Conservation (phyloP, 2,329 filamentous ascomycete species). For the Diplocarpon rosae region DNA sequence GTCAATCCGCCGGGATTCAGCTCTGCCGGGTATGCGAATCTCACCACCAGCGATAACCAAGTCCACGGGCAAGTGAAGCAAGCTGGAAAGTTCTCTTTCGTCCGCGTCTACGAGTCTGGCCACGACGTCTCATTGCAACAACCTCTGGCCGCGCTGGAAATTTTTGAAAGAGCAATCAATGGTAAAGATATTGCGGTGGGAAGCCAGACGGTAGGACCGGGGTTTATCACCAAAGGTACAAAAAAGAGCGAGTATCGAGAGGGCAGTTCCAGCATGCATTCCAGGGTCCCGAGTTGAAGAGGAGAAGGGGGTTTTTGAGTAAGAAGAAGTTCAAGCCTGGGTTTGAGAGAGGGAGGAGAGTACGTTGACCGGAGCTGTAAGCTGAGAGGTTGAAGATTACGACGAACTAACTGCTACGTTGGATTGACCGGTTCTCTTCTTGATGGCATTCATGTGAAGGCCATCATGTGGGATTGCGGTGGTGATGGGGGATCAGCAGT, state of each 20-base stretch:
- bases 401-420: too few species aligned
- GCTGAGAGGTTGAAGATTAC: neutral
- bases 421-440: too few species aligned
- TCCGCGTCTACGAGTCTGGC: constrained; percentile 50
- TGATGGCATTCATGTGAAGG: too few species aligned
- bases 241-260: constrained; percentile 19
- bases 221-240: constrained; percentile 16
- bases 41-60: constrained; percentile 52
- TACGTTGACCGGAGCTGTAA: neutral
- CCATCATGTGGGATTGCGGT: too few species aligned
- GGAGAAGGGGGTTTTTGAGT: constrained; percentile 1
- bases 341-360: neutral
- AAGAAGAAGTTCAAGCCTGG: constrained; percentile 12
- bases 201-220: constrained; percentile 35
- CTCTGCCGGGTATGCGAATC: constrained; percentile 56
- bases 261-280: constrained; percentile 31
- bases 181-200: constrained; percentile 39
- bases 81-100: constrained; percentile 59
- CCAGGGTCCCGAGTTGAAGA: constrained; percentile 26
- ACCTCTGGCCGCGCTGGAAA: constrained; percentile 38
- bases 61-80: constrained; percentile 64
- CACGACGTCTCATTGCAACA: constrained; percentile 47
- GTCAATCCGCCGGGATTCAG: constrained; percentile 38
- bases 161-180: constrained; percentile 40
- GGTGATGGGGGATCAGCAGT: too few species aligned